Percentiles rank a stretch among this genome's conserved stretches.
phyloP scores from a whole-genome alignment of 2,329 filamentous ascomycete species.

The Lecanosticta acicola region DNA sequence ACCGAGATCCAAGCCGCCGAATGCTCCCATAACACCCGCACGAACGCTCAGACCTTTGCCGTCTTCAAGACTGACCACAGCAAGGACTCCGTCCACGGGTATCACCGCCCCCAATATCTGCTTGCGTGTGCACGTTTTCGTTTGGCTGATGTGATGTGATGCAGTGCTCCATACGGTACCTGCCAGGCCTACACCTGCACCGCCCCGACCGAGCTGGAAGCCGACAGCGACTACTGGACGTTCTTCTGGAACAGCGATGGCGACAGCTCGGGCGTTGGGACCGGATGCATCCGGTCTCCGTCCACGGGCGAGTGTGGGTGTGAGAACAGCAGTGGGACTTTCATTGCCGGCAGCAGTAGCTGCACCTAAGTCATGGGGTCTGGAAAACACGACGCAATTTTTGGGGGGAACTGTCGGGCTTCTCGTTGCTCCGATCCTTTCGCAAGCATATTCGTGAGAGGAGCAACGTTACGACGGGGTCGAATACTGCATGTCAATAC shows the following conservation, averaged over 20 bases:
- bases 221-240: slow-evolving; percentile 39
- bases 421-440: no score
- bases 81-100: slow-evolving; percentile 40
- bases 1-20: slow-evolving; percentile 40
- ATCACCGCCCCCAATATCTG: no score
- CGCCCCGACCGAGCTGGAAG: slow-evolving; percentile 25
- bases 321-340: slow-evolving; percentile 39
- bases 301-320: slow-evolving; percentile 38
- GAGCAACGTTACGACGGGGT: no score
- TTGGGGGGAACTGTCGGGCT: no score
- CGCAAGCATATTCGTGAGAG: no score
- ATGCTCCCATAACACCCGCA: slow-evolving; percentile 40
- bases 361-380: slow-evolving; percentile 16
- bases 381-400: no score
- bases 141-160: no score
- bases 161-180: slow-evolving; percentile 43
- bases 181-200: slow-evolving; percentile 43
- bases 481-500: no score
- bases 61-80: slow-evolving; percentile 42
- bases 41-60: slow-evolving; percentile 36
- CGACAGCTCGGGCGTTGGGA: slow-evolving; percentile 30
- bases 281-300: slow-evolving; percentile 39
- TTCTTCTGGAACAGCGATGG: slow-evolving; percentile 35
- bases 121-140: neutral
- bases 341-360: slow-evolving; percentile 28